Evolutionary conservation across 768 basidiomycete species (phyloP), one percentile per base, ranked within the genome.

Genomic region (Cystobasidium ongulense): DNA sequence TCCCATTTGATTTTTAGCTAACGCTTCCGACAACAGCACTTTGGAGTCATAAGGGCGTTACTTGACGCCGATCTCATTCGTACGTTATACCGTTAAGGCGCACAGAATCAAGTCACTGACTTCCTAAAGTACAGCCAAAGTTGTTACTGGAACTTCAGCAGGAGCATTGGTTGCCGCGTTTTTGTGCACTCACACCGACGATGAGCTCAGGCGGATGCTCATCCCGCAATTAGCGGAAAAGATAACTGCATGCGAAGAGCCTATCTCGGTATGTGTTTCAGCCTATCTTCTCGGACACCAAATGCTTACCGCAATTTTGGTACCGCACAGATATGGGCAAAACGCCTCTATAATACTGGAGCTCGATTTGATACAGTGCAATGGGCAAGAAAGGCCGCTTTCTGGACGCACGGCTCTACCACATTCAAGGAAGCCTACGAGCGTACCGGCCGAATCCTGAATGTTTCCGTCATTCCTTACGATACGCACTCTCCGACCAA

Each of bases 381-480:
- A 62, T 97, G 95, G 95, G 95, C 94, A 36, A 84, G 86, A 76
- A 96, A 96, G 86, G 86, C 89, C 64, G 84, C 87, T 15, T 99
- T 91, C 83, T 97, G 95, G 80, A 95, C 92, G 21, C 62, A 88
- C 74, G 95, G 95, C 1, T 92, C 91, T 0, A 87, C 91, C 86
- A 98, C 95, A 1, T 99, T 99, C 82, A 87, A 87, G 62, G 96
- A 99, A 80, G 95, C 95, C 0, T 98, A 95, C 78, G 82, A 91
- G 78, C 85, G 89, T 77, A 99, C 96, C 25, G 29, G n/a, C 53
- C 62, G 95, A 43, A 90, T 95, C 31, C 84, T 99, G 36, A 98
- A 97, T 79, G 88, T 98, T 33, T 93, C 91, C 17, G 65, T 76
- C 64, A 75, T 75, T 31, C 75, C 72, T 5, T 74, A 79, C 65